Evolutionary conservation across 2,329 filamentous ascomycete species (phyloP).

Genomic region (Aureobasidium sp.): DNA sequence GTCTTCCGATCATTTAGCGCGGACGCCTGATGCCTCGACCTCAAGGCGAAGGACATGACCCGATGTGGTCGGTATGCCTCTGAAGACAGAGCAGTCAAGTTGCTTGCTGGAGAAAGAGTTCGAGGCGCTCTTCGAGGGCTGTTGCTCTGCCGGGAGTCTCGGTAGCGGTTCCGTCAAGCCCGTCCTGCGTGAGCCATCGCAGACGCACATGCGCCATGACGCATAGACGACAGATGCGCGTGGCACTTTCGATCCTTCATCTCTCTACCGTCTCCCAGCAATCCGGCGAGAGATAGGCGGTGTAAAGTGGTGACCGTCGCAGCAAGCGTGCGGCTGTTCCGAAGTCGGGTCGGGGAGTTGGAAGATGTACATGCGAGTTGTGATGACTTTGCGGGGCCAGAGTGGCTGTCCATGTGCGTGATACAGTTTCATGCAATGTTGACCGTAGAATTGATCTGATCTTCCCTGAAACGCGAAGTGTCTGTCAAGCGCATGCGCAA

Average conservation of each 20-base stretch:
- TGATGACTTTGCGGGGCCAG: not conserved
- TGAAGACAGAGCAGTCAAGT: not conserved
- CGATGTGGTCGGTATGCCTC: not conserved
- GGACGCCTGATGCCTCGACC: not conserved
- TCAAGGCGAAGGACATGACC: not conserved
- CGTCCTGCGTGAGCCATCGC: not conserved
- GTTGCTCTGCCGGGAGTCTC: not conserved
- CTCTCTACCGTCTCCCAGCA: not conserved
- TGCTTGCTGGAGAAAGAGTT: not conserved
- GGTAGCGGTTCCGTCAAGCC: not conserved
- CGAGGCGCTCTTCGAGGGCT: not conserved
- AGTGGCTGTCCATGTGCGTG: not conserved
- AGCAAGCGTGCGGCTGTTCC: not conserved
- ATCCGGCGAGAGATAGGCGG: not conserved
- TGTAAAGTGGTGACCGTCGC: not conserved
- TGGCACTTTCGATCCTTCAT: not conserved
- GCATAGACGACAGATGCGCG: not conserved
- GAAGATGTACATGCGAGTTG: not conserved
- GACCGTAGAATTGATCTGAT: not conserved
- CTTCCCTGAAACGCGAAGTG: not conserved
- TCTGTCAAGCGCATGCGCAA: not conserved
- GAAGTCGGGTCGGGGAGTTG: slow-evolving; percentile 1
- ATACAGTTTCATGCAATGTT: not conserved
- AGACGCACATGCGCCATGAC: not conserved
- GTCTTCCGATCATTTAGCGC: not conserved